Evolutionary conservation across 202 grass and related monocot genomes (phyloP), one percentile per base, ranked within the genome.

Genomic region (Schoenoplectus triqueter): DNA sequence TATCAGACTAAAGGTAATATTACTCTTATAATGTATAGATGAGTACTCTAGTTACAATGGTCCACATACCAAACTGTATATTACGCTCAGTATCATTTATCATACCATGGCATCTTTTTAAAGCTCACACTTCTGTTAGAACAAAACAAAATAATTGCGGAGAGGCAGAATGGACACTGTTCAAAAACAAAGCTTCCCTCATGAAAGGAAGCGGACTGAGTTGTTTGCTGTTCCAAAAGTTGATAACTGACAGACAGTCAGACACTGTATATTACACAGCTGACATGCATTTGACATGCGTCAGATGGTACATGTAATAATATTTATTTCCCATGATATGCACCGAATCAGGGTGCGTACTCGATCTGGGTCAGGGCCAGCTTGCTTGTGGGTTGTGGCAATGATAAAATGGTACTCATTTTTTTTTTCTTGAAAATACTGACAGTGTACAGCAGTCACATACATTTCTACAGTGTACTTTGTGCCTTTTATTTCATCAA

Each of bases 301-400:
- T 75, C 72, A 54, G 72, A 52, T 75, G 4, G 10, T 55, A 75
- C 49, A 75, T 75, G 72, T 14, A 75, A 75, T 31, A 55, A 39
- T 11, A 75, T 75, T 54, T 54, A 75, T 75, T 48, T 75, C 20
- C 20, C 5, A 75, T 75, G 48, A 55, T 31, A 55, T 75, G 72
- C 47, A 71, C n/a, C 69, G 7, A 47, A 71, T 17, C 69, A 50
- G 47, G 47, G n/a, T 1, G 18, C 47, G 69, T 21, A 78, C 21
- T 78, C 22, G 2, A 57, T 57, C 21, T 78, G 11, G 19, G 2
- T 15, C 11, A 41, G 19, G 59, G 59, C 45, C 19, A 19, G 69
- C 70, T 51, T 62, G 59, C 59, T 45, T 69, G 10, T 69, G 10
- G 31, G 13, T 69, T 39, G 73, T 57, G 21, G 14, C 49, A 40